Conservation (phyloP, 352 stramenopile genomes). For the Phytophthora fragariaefolia region DNA sequence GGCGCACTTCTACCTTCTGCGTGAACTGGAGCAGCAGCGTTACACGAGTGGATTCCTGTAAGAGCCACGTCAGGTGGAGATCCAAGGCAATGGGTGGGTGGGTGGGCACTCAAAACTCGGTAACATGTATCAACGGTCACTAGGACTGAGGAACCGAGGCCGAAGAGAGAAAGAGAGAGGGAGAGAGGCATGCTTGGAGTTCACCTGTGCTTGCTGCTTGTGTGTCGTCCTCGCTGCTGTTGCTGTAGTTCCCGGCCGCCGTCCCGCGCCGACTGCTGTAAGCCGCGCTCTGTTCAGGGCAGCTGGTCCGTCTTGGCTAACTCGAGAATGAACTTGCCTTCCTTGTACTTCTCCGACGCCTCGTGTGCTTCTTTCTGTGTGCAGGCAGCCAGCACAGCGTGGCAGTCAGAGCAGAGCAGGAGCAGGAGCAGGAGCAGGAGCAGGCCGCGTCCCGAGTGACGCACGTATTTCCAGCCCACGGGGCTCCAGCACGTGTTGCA, state of each 20-base stretch:
- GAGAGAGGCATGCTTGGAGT: constrained; percentile 7
- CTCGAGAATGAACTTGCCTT: constrained; percentile 97
- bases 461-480: constrained; percentile 95
- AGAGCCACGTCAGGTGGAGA: constrained; percentile 12
- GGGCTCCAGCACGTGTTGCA: constrained; percentile 93
- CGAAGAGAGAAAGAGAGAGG: constrained; percentile 5
- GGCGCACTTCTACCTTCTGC: constrained; percentile 63
- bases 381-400: constrained; percentile 12
- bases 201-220: constrained; percentile 38
- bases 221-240: constrained; percentile 42
- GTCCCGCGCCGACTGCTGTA: constrained; percentile 16
- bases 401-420: constrained; percentile 8
- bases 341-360: constrained; percentile 95
- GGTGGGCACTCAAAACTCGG: constrained; percentile 20
- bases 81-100: constrained; percentile 24
- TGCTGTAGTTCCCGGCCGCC: constrained; percentile 28
- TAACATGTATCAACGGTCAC: constrained; percentile 27
- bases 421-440: background rate
- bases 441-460: background rate
- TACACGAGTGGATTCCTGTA: constrained; percentile 68
- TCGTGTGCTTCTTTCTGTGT: constrained; percentile 91
- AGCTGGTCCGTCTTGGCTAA: constrained; percentile 88
- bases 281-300: constrained; percentile 33
- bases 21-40: constrained; percentile 48
- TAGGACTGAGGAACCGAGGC: constrained; percentile 6